Conservation (phyloP, 1,284 basidiomycete species). For the Exobasidium rhododendri region DNA sequence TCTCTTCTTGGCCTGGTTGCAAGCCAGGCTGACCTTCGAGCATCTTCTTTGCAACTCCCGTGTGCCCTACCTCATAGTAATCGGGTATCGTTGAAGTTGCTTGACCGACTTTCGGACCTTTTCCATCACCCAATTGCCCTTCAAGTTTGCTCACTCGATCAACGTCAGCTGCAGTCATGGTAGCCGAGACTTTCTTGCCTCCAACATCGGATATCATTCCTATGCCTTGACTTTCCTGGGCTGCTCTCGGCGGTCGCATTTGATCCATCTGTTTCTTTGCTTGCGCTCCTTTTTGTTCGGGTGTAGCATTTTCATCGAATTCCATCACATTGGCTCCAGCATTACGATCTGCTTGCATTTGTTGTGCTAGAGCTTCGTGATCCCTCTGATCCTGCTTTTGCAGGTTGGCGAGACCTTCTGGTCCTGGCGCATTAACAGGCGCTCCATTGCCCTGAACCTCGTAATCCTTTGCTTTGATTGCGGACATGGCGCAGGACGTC, state of each 20-base stretch:
- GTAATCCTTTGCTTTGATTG: constrained; percentile 5
- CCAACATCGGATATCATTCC: constrained; percentile 38
- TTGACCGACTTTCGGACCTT: constrained; percentile 26
- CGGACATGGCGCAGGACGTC: constrained; percentile 8
- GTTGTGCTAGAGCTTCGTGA: constrained; percentile 22
- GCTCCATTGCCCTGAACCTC: constrained; percentile 1
- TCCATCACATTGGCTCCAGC: constrained; percentile 41
- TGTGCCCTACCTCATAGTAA: constrained; percentile 45
- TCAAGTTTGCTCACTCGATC: constrained; percentile 40
- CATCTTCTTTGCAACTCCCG: constrained; percentile 31
- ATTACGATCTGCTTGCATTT: constrained; percentile 28
- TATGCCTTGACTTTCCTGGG: constrained; percentile 13
- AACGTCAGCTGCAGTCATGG: constrained; percentile 39
- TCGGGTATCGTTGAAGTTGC: constrained; percentile 31
- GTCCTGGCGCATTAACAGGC: constrained; percentile 9
- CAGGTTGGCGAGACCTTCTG: constrained; percentile 17
- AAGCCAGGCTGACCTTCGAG: constrained; percentile 15
- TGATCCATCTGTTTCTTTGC: constrained; percentile 33
- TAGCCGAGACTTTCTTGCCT: constrained; percentile 37
- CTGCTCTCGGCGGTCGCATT: constrained; percentile 29
- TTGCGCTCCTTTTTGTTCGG: constrained; percentile 43
- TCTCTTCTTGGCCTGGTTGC: constrained; percentile 25
- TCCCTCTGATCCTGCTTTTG: constrained; percentile 19
- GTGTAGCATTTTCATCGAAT: constrained; percentile 46
- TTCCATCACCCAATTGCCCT: constrained; percentile 30